Conservation (phyloP, 108 stramenopile genomes). For the Skeletonema grethae region DNA sequence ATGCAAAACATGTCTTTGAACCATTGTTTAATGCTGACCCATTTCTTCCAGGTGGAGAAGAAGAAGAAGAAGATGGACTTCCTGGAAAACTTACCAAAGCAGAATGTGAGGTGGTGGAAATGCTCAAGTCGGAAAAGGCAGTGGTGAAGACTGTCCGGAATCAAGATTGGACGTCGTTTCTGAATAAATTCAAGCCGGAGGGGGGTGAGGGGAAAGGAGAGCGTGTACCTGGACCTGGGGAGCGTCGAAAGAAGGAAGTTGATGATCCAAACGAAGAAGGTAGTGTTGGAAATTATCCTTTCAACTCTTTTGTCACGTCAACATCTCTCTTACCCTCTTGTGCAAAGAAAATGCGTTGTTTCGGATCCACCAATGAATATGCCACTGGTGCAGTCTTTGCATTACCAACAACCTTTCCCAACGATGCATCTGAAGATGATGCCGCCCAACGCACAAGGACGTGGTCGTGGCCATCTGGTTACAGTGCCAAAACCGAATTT, state of each 20-base stretch:
- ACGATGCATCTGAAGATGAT: constrained; percentile 58
- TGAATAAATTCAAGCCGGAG: constrained; percentile 60
- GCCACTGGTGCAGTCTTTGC: constrained; percentile 84
- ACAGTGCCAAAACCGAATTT: constrained; percentile 68
- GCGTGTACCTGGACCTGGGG: constrained; percentile 27
- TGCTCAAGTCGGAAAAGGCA: constrained; percentile 61
- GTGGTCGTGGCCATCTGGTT: constrained; percentile 83
- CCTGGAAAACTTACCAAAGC: constrained; percentile 54
- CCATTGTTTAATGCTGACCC: constrained; percentile 53
- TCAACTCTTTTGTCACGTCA: constrained; percentile 82
- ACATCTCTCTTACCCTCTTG: constrained; percentile 71
- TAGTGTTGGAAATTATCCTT: constrained; percentile 47
- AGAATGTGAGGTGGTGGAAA: constrained; percentile 69
- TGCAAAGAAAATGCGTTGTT: constrained; percentile 82
- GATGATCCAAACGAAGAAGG: constrained; percentile 4
- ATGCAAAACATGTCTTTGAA: constrained; percentile 59
- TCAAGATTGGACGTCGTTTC: constrained; percentile 79
- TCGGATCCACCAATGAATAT: constrained; percentile 73
- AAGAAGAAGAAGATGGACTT: constrained; percentile 8
- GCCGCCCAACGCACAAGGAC: constrained; percentile 65
- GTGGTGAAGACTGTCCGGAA: constrained; percentile 85
- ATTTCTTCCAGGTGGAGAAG: too few relatives aligned
- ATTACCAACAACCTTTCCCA: constrained; percentile 49
- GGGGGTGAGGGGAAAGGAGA: constrained; percentile 28
- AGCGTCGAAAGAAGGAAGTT: constrained; percentile 1